Evolutionary conservation across 73 alveolate genomes (phyloP), one percentile per base, ranked within the genome.

Genomic region (Stentor roeselii): DNA sequence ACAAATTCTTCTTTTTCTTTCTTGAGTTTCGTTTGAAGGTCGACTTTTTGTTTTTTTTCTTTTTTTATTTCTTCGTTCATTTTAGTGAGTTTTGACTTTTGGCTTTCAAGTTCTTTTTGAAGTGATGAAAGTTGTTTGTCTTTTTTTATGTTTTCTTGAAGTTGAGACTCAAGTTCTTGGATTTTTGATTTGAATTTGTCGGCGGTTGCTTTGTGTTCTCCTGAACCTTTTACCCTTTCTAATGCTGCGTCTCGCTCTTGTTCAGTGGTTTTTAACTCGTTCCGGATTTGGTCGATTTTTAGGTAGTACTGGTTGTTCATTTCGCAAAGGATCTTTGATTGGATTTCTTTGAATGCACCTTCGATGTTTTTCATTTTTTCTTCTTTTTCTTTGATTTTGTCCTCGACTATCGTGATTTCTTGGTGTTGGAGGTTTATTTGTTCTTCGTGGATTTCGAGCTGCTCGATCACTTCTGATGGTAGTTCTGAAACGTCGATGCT

Each of bases 1-100:
- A 80, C 59, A 82, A 84, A 86, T 61, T 60, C 36, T 38, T 91
- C 91, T 14, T 75, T 34, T 67, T 91, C 94, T 42, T 88, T 94
- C 83, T 89, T 91, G 75, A 85, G 60, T 59, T 86, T 90, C 84
- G 78, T 90, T 60, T 77, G 37, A 59, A 91, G 67, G 4, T 82
- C 59, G 60, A 82, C 91, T 76, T 83, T 91, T 36, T 91, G 92
- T 0, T 87, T 40, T 83, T 89, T 91, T 86, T 84, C 87, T 60
- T 84, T 82, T 75, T 42, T 88, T 27, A 91, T 89, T 39, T 91
- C 96, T 11, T 78, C 84, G 30, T 85, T 90, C 2, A 91, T 87
- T 36, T 86, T 60, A 42, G 88, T 82, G 14, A 91, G 77, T 75
- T 67, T 80, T 39, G 40, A 37, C 84, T 89, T 88, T 59, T 91